Conservation (phyloP, 2,329 filamentous ascomycete species). For the Magnaporthiopsis poae region DNA sequence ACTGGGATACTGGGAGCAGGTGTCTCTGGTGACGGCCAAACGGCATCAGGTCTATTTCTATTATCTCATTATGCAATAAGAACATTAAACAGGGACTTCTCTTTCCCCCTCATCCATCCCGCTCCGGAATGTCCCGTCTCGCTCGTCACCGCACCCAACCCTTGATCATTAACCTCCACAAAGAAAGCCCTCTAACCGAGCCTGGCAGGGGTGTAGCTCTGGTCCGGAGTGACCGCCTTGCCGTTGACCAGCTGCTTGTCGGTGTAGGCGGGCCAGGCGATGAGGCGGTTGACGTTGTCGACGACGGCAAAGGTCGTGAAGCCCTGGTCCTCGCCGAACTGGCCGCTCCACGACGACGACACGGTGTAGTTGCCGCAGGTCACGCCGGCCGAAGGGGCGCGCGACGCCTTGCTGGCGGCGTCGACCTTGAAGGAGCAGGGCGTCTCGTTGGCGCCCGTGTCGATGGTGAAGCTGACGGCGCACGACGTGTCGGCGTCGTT, state of each 20-base stretch:
- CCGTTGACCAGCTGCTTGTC: slow-evolving; percentile 38
- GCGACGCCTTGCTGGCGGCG: slow-evolving; percentile 24
- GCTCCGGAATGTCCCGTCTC: background rate
- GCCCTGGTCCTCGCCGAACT: slow-evolving; percentile 40
- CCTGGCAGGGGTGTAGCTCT: slow-evolving; percentile 28
- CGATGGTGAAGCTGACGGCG: slow-evolving; percentile 34
- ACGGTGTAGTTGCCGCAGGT: slow-evolving; percentile 41
- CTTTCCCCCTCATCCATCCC: background rate
- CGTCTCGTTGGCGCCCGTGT: slow-evolving; percentile 24
- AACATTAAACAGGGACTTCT: background rate
- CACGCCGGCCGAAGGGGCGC: slow-evolving; percentile 25
- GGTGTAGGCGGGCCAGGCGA: slow-evolving; percentile 44
- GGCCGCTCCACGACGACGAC: slow-evolving; percentile 44
- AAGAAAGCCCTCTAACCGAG: background rate
- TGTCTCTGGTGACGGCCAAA: background rate
- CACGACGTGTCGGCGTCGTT: slow-evolving; percentile 25
- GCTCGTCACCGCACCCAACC: background rate
- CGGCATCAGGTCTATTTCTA: background rate
- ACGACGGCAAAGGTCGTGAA: slow-evolving; percentile 46
- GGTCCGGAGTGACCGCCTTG: slow-evolving; percentile 37
- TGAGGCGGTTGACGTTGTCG: slow-evolving; percentile 31
- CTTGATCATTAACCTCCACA: background rate
- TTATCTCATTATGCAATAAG: background rate
- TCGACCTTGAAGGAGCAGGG: slow-evolving; percentile 30
- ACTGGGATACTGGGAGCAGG: too few species aligned